Conservation (phyloP, 495 filamentous ascomycete species). For the Podospora didyma region DNA sequence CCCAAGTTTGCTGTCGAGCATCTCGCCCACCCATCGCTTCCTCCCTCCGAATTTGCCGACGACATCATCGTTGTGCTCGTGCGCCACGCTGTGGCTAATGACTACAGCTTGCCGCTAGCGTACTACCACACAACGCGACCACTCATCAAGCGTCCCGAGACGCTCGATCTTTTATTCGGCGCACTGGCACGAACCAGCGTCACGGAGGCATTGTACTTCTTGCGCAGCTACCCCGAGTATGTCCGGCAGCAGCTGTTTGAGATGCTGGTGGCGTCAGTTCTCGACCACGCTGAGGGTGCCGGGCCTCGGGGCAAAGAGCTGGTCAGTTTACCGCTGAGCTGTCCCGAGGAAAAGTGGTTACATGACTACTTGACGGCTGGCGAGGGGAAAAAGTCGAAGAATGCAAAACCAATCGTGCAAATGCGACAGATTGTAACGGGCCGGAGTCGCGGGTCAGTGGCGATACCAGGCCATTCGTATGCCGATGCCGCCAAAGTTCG, state of each 20-base stretch:
- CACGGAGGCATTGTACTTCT: conserved; percentile 70
- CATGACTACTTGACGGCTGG: conserved; percentile 58
- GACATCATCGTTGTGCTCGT: conserved; percentile 73
- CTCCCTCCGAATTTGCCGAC: conserved; percentile 69
- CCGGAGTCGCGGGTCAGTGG: conserved; percentile 1
- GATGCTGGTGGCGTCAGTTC: conserved; percentile 60
- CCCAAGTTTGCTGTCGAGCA: conserved; percentile 62
- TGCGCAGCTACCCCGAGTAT: conserved; percentile 56
- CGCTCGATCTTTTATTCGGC: conserved; percentile 60
- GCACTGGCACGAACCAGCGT: conserved; percentile 64
- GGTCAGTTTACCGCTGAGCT: conserved; percentile 63
- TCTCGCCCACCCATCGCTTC: conserved; percentile 69
- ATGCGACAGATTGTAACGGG: conserved; percentile 55
- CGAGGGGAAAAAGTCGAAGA: conserved; percentile 55
- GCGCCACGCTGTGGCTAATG: conserved; percentile 51
- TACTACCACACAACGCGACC: conserved; percentile 73
- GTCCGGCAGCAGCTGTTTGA: conserved; percentile 60
- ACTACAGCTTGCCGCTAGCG: conserved; percentile 63
- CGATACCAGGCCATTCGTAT: background rate
- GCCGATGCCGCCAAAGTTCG: no score
- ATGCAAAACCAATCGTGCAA: conserved; percentile 63
- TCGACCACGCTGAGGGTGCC: conserved; percentile 36
- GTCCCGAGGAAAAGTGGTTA: conserved; percentile 70
- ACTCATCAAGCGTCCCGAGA: conserved; percentile 53
- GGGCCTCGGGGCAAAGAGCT: conserved; percentile 62